Conservation (phyloP, 805 yeast species). For the Clavispora asparagi region DNA sequence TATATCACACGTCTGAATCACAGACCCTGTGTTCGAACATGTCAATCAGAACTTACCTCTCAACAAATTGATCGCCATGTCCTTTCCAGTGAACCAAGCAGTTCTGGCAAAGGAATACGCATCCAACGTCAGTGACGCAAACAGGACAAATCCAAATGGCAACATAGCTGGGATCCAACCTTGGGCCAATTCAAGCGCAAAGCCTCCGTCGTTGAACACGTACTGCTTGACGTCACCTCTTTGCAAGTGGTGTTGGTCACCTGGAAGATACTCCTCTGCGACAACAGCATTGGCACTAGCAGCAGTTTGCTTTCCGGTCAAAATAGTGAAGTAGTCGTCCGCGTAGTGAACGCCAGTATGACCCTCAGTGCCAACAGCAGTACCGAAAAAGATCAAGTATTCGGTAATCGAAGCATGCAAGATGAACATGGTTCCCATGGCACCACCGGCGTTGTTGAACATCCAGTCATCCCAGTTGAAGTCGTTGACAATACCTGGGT, state of each 20-base stretch:
- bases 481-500: constrained; percentile 72
- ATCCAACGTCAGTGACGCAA: constrained; percentile 77
- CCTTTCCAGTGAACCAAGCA: constrained; percentile 65
- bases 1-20: neutral
- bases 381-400: constrained; percentile 88
- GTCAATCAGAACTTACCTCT: constrained; percentile 59
- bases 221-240: constrained; percentile 82
- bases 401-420: constrained; percentile 93
- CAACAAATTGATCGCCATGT: constrained; percentile 65
- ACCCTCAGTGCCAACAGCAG: constrained; percentile 93
- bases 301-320: constrained; percentile 74
- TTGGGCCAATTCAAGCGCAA: constrained; percentile 93
- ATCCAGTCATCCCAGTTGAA: constrained; percentile 83
- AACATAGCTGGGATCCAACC: constrained; percentile 99
- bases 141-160: constrained; percentile 89
- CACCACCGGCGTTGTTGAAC: constrained; percentile 97
- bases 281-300: constrained; percentile 57
- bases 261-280: constrained; percentile 77
- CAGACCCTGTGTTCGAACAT: neutral
- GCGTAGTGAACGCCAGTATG: constrained; percentile 95
- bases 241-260: constrained; percentile 74
- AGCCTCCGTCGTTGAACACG: constrained; percentile 73
- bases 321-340: constrained; percentile 93
- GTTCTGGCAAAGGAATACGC: constrained; percentile 64
- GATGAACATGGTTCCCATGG: constrained; percentile 95